A percentile compares a stretch with the other conserved stretches of the same genome.
Conservation (phyloP, 2,329 filamentous ascomycete species). For the Tolypocladium ovalisporum region DNA sequence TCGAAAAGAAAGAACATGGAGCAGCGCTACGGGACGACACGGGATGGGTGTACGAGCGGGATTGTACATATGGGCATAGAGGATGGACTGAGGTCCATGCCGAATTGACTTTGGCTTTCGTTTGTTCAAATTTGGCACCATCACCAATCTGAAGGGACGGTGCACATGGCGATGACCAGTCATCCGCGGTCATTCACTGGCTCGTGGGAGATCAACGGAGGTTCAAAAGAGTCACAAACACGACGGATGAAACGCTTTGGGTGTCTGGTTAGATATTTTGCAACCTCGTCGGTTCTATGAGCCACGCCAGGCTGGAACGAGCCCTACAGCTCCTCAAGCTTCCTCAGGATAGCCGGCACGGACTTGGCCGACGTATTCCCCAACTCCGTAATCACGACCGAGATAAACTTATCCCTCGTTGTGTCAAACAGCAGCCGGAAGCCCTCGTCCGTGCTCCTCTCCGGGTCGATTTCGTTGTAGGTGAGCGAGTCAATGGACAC, state of each 20-base stretch:
- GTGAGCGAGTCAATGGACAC: slow-evolving; percentile 88
- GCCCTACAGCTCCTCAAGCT: slow-evolving; percentile 41
- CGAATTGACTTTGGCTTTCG: background rate
- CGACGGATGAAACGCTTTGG: background rate
- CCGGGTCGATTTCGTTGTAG: slow-evolving; percentile 81
- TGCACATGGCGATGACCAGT: background rate
- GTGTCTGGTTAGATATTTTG: background rate
- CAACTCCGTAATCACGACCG: slow-evolving; percentile 84
- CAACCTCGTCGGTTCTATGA: background rate
- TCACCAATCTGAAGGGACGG: background rate
- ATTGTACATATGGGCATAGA: slow-evolving; percentile 4
- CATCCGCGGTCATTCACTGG: background rate
- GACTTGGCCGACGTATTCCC: slow-evolving; percentile 78
- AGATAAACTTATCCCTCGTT: slow-evolving; percentile 76
- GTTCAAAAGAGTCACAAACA: background rate
- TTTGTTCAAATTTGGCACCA: background rate
- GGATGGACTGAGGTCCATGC: background rate
- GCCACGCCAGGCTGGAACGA: background rate
- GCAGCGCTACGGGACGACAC: background rate
- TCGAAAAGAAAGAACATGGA: background rate
- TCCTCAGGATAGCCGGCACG: slow-evolving; percentile 55
- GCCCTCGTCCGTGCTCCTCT: slow-evolving; percentile 44
- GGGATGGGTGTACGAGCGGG: background rate
- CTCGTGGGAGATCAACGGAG: background rate
- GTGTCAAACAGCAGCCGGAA: slow-evolving; percentile 79